Percentiles rank a stretch among this genome's conserved stretches.
These are phyloP conservation scores for Aspergillus baeticus DNA, from an alignment of 495 filamentous ascomycete species.

Conservation along the genomic window DNA sequence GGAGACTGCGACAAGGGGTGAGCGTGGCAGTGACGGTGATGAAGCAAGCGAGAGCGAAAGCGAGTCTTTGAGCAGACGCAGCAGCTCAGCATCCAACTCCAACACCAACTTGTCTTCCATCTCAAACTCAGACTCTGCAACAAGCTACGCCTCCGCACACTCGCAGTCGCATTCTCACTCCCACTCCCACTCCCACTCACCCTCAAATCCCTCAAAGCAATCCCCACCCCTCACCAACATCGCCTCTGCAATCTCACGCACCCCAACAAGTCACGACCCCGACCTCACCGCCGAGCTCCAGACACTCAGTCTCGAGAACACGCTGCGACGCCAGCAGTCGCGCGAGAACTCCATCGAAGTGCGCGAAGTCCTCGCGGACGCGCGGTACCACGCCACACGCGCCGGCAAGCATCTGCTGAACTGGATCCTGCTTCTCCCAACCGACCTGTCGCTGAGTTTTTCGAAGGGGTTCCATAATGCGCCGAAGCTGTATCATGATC, in stretches of 20 bases:
- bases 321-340: conserved; percentile 1
- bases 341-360: conserved; percentile 4
- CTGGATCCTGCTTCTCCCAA: conserved; percentile 70
- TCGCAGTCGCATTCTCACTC: too few relatives aligned
- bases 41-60: neutral
- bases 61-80: neutral
- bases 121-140: too few relatives aligned
- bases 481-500: conserved; percentile 75
- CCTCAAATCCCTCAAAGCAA: too few relatives aligned
- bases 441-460: conserved; percentile 75
- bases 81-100: neutral
- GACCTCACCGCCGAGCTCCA: neutral
- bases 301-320: neutral
- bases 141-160: too few relatives aligned
- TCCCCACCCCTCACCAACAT: too few relatives aligned
- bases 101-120: neutral
- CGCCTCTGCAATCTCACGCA: neutral
- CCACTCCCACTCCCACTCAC: too few relatives aligned
- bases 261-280: neutral
- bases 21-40: too few relatives aligned
- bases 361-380: conserved; percentile 19
- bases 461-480: conserved; percentile 86
- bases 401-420: conserved; percentile 66
- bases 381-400: conserved; percentile 16
- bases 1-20: too few relatives aligned